These are phyloP conservation scores for Lentinula sp. DNA, from an alignment of 768 basidiomycete species.

Conservation along the genomic window DNA sequence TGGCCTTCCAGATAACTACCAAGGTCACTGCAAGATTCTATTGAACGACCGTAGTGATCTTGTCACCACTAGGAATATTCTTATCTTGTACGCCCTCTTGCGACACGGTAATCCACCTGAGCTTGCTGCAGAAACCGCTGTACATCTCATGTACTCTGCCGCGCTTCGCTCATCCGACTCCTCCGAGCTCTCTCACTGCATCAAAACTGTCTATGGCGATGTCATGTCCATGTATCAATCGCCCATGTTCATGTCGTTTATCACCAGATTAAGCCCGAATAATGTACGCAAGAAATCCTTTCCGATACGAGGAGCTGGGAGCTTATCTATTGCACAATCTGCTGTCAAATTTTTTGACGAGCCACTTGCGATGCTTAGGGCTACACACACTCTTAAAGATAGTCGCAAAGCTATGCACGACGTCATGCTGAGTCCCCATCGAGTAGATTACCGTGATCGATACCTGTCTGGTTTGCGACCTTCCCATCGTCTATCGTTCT, in stretches of 20 bases:
- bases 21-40: slow-evolving; percentile 30
- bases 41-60: slow-evolving; percentile 32
- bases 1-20: slow-evolving; percentile 31
- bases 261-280: slow-evolving; percentile 11
- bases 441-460: slow-evolving; percentile 32
- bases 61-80: slow-evolving; percentile 32
- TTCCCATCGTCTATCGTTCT: slow-evolving; percentile 39
- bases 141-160: slow-evolving; percentile 45
- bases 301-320: background rate
- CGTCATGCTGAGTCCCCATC: slow-evolving; percentile 27
- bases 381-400: background rate
- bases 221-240: background rate
- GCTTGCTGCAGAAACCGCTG: slow-evolving; percentile 33
- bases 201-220: background rate
- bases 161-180: slow-evolving; percentile 30
- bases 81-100: slow-evolving; percentile 36
- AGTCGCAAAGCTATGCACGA: slow-evolving; percentile 21
- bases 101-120: slow-evolving; percentile 20
- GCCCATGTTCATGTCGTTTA: background rate
- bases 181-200: slow-evolving; percentile 7
- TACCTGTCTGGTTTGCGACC: slow-evolving; percentile 28
- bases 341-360: slow-evolving; percentile 13
- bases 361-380: slow-evolving; percentile 5
- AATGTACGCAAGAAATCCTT: slow-evolving; percentile 7
- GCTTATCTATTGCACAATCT: slow-evolving; percentile 2